Evolutionary conservation across 371 early-diverging fungal genomes (phyloP).

Genomic region (Umbelopsis sp.): DNA sequence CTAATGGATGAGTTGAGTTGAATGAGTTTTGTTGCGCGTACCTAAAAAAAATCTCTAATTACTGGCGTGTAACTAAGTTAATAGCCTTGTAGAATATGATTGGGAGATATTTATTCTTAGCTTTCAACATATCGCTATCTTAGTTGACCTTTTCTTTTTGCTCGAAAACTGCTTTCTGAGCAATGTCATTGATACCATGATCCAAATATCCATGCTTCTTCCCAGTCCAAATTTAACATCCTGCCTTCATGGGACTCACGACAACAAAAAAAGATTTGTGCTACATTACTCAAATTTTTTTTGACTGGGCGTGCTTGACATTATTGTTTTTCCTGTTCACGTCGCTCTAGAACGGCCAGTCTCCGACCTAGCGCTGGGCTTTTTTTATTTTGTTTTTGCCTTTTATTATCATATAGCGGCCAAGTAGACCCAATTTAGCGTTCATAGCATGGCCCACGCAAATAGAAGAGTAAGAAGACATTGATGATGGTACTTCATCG

Average conservation of each 20-base stretch:
- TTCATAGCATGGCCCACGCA: no score
- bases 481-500: no score
- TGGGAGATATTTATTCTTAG: conserved; percentile 13
- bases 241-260: neutral
- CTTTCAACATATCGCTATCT: neutral
- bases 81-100: neutral
- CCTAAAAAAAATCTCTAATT: conserved; percentile 1
- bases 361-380: neutral
- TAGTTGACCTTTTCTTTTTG: no score
- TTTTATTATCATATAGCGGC: no score
- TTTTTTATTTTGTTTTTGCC: no score
- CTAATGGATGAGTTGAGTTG: no score
- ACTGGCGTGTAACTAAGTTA: conserved; percentile 4
- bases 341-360: conserved; percentile 2
- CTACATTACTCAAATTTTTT: conserved; percentile 8
- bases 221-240: neutral
- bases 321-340: conserved; percentile 11
- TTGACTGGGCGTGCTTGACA: conserved; percentile 7
- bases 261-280: conserved; percentile 1
- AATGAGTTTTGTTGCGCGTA: no score
- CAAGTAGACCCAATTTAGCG: no score
- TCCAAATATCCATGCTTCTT: neutral
- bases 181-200: neutral
- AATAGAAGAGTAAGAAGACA: no score
- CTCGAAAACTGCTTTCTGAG: no score